These are phyloP conservation scores for Colletotrichum sp. DNA, from an alignment of 2,329 filamentous ascomycete species.

Conservation along the genomic window DNA sequence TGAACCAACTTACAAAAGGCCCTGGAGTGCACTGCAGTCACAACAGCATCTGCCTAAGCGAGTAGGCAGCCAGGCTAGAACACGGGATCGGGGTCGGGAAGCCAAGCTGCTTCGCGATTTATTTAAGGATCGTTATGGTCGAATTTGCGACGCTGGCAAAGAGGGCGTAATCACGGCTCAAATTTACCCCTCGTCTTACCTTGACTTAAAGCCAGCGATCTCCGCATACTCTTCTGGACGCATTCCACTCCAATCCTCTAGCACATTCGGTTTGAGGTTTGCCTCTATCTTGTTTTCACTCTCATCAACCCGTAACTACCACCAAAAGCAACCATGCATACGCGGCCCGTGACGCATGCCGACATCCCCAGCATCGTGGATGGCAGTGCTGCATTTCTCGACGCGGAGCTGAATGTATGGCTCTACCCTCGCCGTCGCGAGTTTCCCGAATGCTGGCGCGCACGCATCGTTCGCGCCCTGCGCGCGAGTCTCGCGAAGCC, in stretches of 20 bases:
- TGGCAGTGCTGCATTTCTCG: background rate
- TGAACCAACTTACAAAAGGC: background rate
- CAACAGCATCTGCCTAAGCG: background rate
- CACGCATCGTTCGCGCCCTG: background rate
- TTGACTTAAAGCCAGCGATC: background rate
- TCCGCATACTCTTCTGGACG: background rate
- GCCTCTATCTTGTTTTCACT: background rate
- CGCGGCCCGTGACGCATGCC: background rate
- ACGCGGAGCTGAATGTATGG: background rate
- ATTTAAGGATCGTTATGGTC: background rate
- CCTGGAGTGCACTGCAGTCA: background rate
- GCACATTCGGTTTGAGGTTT: background rate
- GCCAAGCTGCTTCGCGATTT: background rate
- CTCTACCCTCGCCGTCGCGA: background rate
- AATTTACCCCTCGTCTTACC: background rate
- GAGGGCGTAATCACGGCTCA: background rate
- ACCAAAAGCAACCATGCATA: background rate
- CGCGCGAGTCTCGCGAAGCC: background rate
- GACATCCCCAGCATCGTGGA: background rate
- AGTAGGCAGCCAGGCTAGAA: background rate
- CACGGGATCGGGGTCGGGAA: background rate
- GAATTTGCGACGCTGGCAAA: background rate
- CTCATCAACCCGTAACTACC: rapidly evolving
- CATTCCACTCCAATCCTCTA: background rate
- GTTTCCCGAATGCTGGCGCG: background rate